Evolutionary conservation across 345 rosid genomes (phyloP), one percentile per base, ranked within the genome.

Genomic region (Citrus medica): DNA sequence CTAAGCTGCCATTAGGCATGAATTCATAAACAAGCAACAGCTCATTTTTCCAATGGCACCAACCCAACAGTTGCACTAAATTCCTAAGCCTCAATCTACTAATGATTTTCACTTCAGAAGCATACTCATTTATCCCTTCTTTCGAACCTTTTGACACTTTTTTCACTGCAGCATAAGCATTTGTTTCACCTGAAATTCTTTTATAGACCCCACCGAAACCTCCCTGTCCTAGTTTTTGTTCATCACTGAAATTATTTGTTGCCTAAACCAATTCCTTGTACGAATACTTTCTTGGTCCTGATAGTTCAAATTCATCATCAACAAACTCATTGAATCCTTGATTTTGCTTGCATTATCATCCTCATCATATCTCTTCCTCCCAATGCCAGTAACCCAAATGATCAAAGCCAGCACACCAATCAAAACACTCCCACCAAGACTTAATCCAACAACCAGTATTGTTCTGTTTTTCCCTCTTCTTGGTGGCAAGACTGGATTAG

Each of bases 31-130:
- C 79, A 9, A 69, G 77, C 7, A 80, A 4, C 24, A 85, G 53
- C 55, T 83, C 75, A 1, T 64, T 78, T 48, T 67, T 63, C 38
- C 69, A 78, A n/a, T 75, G 77, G 55, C 83, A 83, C 88, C 84
- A 83, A 3, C 86, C 79, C 0, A 81, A 9, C 10, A 81, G 80
- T 66, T 81, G 75, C 5, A 83, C 84, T 71, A 83, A 59, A 69
- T 85, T 83, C 37, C 37, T 6, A 6, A 0, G 37, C 37, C 37
- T 35, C 7, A 35, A 35, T 35, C 48, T 73, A 56, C 86, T 81
- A 35, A 86, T 79, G 74, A 79, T 66, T 74, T 69, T 74, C 65
- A 85, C 7, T 79, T 85, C 80, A 2, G 78, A 67, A 9, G 72
- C 67, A 12, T 69, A 78, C 33, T 62, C 83, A 63, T 85, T 74